These are phyloP conservation scores for Flagelloscypha sp. DNA, from an alignment of 768 basidiomycete genomes.

Conservation along the genomic window DNA sequence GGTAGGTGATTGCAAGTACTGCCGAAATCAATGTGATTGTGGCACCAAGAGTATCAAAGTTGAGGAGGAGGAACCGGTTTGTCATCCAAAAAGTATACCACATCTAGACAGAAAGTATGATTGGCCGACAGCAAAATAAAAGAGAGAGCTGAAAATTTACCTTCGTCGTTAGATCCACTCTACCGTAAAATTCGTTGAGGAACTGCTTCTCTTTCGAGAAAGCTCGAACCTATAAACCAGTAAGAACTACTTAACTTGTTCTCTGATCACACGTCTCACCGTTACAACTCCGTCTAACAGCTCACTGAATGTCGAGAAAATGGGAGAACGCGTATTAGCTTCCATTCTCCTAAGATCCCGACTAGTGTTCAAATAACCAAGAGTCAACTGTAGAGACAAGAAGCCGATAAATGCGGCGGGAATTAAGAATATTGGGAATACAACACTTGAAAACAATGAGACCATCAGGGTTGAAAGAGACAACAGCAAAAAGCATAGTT, in stretches of 20 bases:
- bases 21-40: constrained; percentile 42
- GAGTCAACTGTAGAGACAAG: constrained; percentile 31
- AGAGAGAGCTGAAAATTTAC: constrained; percentile 14
- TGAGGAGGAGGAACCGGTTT: constrained; percentile 43
- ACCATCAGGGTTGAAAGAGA: constrained; percentile 4
- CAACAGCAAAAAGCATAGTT: constrained; percentile 9
- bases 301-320: constrained; percentile 37
- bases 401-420: constrained; percentile 39
- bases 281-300: constrained; percentile 47
- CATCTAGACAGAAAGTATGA: constrained; percentile 20
- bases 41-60: constrained; percentile 45
- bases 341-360: constrained; percentile 47
- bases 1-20: constrained; percentile 38
- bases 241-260: too few species aligned
- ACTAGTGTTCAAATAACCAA: constrained; percentile 34
- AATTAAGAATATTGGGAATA: constrained; percentile 44
- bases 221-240: too few species aligned
- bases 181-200: constrained; percentile 34
- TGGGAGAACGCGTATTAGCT: constrained; percentile 41
- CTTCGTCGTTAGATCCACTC: constrained; percentile 39
- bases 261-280: too few species aligned
- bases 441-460: constrained; percentile 20
- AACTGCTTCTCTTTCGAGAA: constrained; percentile 44
- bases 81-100: constrained; percentile 45
- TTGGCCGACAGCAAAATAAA: too few species aligned